phyloP scores from a whole-genome alignment of 2,329 filamentous ascomycete species.

The Diplodia corticola region DNA sequence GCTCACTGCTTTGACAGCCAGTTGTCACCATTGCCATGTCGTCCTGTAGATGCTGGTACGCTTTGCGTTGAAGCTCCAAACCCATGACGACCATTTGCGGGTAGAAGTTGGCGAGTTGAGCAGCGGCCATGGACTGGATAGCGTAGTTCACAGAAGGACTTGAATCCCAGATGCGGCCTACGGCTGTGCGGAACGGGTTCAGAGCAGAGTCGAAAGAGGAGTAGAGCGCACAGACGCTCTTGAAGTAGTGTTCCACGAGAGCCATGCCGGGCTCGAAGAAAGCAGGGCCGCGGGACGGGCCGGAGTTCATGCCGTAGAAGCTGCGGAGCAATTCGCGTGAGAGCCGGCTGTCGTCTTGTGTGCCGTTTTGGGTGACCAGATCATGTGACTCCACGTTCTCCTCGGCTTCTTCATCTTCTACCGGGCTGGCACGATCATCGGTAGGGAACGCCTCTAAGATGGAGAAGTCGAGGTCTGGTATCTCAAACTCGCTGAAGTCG shows the following conservation, averaged over 20 bases:
- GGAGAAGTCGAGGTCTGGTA: neutral
- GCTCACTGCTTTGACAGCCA: conserved; percentile 46
- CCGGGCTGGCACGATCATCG: neutral
- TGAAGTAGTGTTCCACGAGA: conserved; percentile 64
- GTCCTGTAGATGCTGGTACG: conserved; percentile 52
- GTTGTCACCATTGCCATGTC: conserved; percentile 49
- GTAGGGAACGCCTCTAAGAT: neutral
- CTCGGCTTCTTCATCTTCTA: neutral
- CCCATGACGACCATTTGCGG: conserved; percentile 54
- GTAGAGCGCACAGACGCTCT: conserved; percentile 61
- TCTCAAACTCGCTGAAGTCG: conserved; percentile 4
- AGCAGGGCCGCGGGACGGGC: conserved; percentile 19
- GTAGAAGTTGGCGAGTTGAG: conserved; percentile 60
- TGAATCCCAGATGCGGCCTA: conserved; percentile 59
- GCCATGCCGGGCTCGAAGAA: conserved; percentile 53
- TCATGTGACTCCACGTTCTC: conserved; percentile 3
- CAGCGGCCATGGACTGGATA: conserved; percentile 65
- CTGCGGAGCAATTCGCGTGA: conserved; percentile 8
- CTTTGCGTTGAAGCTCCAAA: conserved; percentile 54
- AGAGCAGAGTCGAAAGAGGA: conserved; percentile 65
- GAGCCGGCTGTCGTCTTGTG: neutral
- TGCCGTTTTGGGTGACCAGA: neutral
- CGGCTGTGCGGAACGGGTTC: conserved; percentile 62
- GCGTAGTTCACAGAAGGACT: conserved; percentile 61
- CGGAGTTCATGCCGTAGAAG: neutral